These are phyloP conservation scores for Ceratocystiopsis sp. DNA, from an alignment of 2,329 filamentous ascomycete genomes.

Conservation along the genomic window DNA sequence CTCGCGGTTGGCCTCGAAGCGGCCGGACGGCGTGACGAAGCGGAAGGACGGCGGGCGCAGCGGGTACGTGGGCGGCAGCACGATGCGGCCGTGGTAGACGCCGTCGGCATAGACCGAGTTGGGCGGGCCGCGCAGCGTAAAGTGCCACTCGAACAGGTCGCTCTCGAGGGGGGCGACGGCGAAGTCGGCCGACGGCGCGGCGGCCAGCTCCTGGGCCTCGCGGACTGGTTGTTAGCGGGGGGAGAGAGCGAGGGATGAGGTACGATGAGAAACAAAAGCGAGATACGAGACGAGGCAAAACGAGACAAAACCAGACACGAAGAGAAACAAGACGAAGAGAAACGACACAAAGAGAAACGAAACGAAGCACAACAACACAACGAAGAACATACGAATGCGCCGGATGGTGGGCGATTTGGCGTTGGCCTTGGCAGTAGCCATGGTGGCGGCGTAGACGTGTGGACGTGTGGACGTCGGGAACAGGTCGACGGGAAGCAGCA, in stretches of 20 bases:
- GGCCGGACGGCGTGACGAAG: slow-evolving; percentile 77
- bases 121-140: slow-evolving; percentile 83
- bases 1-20: slow-evolving; percentile 92
- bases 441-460: slow-evolving; percentile 11
- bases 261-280: too few species aligned
- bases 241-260: slow-evolving; percentile 14
- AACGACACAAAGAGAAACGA: neutral
- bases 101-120: slow-evolving; percentile 62
- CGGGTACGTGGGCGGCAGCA: slow-evolving; percentile 77
- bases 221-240: slow-evolving; percentile 42
- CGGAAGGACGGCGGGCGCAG: slow-evolving; percentile 89
- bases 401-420: slow-evolving; percentile 71
- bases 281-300: slow-evolving; percentile 1
- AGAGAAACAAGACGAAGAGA: slow-evolving; percentile 11
- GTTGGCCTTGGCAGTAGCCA: slow-evolving; percentile 38
- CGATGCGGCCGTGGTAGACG: slow-evolving; percentile 90
- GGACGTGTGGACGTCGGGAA: neutral
- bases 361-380: too few species aligned
- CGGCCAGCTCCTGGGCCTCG: slow-evolving; percentile 76
- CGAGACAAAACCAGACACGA: neutral
- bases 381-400: slow-evolving; percentile 53
- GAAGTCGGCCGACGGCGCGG: slow-evolving; percentile 68
- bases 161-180: slow-evolving; percentile 69
- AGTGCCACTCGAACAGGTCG: slow-evolving; percentile 98
- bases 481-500: neutral